Evolutionary conservation across 257 asterid genomes (phyloP), one percentile per base, ranked within the genome.

Genomic region (Echites panduratus): DNA sequence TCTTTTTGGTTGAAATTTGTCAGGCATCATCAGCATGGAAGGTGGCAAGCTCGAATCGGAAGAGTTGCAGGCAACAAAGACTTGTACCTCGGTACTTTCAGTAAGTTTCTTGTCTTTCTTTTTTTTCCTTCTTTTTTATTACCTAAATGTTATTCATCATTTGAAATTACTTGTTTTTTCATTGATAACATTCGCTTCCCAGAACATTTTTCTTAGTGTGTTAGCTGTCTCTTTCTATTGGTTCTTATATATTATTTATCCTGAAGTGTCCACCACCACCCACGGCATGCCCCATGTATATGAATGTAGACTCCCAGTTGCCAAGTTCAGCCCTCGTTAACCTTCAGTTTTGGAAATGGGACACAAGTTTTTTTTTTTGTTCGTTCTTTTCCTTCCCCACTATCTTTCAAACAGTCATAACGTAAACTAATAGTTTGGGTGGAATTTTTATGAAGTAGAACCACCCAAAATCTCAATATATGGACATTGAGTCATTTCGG

Each of bases 21-120:
- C 88, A 91, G 97, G 85, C 97, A 91, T 82, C 97, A 91, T 79
- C 96, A 91, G 82, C 96, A 91, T 85, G 97, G 97, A 76, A 86
- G 96, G 69, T 91, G 97, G 97, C 97, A 91, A 82, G 97, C 97
- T 41, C 24, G 96, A 87, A 91, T 89, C n/a, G 97, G 97, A 75
- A 91, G 97, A 74, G 97, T 91, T 85, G 95, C 97, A 78, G 97
- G 97, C 86, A 91, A 91, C 79, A 91, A 91, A 84, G 97, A 91
- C 92, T 85, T 91, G 97, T 91, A 91, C 91, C 96, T 91, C 74
- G 97, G 97, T 82, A 91, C 97, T 83, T 91, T 91, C 82, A 89
- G 97, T 91, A 87, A 82, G 97, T 89, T 67, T 44, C 26, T 53
- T 72, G 82, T 80, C 78, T 80, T 52, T 73, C 48, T 61, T 48